phyloP scores from a whole-genome alignment of 495 filamentous ascomycete species.

The Thermochaetoides thermophila region DNA sequence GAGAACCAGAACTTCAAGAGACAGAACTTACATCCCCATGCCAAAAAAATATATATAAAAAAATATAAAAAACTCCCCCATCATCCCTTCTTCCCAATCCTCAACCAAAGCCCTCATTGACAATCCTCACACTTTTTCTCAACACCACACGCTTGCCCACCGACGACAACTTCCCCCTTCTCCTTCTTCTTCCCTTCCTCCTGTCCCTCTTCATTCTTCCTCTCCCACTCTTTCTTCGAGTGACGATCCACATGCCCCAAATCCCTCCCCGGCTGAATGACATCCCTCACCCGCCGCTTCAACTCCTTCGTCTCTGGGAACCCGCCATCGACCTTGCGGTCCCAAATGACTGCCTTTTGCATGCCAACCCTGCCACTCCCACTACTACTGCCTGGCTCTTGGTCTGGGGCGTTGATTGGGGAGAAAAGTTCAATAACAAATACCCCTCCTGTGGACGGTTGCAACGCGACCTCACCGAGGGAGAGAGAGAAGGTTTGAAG shows the following conservation, averaged over 20 bases:
- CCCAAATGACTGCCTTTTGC: too few species aligned
- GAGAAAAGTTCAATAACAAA: conserved; percentile 72
- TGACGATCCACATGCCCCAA: conserved; percentile 70
- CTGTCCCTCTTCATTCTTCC: background rate
- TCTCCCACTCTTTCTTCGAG: conserved; percentile 7
- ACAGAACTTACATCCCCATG: too few species aligned
- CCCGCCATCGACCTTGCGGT: conserved; percentile 73
- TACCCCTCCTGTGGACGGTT: conserved; percentile 70
- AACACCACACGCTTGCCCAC: too few species aligned
- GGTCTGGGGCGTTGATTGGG: too few species aligned
- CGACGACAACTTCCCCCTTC: background rate
- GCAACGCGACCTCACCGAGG: conserved; percentile 81
- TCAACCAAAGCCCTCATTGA: conserved; percentile 9
- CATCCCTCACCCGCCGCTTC: conserved; percentile 76
- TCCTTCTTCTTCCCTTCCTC: background rate
- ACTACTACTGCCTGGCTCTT: too few species aligned
- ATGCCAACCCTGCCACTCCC: too few species aligned
- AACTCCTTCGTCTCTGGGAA: conserved; percentile 87
- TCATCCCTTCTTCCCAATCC: background rate
- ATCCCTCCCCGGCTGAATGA: conserved; percentile 60
- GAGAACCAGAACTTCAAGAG: too few species aligned
- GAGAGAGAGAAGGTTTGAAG: conserved; percentile 84
- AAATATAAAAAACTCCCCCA: background rate
- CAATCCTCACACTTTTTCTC: conserved; percentile 34
- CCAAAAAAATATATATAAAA: too few species aligned